Evolutionary conservation across 257 asterid genomes (phyloP), one percentile per base, ranked within the genome.

Genomic region (Gardenia jasminoides): DNA sequence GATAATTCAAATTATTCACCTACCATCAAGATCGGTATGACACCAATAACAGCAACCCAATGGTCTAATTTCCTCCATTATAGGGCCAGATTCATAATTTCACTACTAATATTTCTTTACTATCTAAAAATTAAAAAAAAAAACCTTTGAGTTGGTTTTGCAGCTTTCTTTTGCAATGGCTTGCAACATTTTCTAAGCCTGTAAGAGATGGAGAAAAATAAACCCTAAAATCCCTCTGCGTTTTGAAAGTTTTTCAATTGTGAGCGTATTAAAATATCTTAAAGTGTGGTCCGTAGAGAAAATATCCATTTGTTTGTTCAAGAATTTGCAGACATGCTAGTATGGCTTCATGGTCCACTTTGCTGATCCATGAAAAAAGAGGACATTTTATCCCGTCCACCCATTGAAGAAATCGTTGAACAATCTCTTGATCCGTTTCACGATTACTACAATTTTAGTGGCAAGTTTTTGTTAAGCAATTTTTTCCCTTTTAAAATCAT

Each of bases 321-420:
- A 36, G 84, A 83, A 77, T 85, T 77, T 80, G 90, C 90, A 0
- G 90, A 20, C 1, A 58, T 7, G 59, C 83, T 67, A 89, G 88
- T 1, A 90, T 90, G 93, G 82, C 80, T 6, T 78, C 91, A n/a
- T 93, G 97, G 96, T 87, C 86, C 22, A 78, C 89, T 77, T 79
- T 75, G 65, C 81, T 91, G 11, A 67, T 81, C 16, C 75, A 83
- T 9, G 81, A 85, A n/a, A 56, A 52, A 17, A 79, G 72, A 36
- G 90, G 84, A 88, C 81, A 59, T 86, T 84, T 77, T 87, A 90
- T 70, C 90, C 92, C 7, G 91, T 94, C 75, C 90, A 86, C 75
- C 83, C 61, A 44, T 92, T 76, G 91, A 92, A 74, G 97, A 94
- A 89, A 88, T 93, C 70, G 90, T 89, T 81, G 84, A 81, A 20